Conservation (phyloP, 225 moss, liverwort and hornwort species). For the Pseudoscleropodium purum region DNA sequence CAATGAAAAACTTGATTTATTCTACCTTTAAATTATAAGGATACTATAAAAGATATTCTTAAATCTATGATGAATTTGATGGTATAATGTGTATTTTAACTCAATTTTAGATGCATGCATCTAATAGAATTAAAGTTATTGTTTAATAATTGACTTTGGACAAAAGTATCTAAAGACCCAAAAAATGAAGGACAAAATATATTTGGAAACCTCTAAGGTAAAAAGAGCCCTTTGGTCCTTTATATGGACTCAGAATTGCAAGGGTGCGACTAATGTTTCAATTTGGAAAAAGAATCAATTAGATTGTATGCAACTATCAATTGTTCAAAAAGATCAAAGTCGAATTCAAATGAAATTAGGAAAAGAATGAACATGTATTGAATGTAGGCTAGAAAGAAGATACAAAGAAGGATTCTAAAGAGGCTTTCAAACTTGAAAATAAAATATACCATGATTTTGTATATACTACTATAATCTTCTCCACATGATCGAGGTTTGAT, state of each 20-base stretch:
- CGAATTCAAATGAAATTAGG: neutral
- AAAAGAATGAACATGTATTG: neutral
- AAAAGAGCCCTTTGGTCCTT: too few relatives aligned
- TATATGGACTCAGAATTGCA: neutral
- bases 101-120: neutral
- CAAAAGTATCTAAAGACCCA: neutral
- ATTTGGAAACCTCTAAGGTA: neutral
- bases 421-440: neutral
- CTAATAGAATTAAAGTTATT: too few relatives aligned
- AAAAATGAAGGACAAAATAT: neutral
- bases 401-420: neutral
- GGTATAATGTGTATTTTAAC: neutral
- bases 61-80: too few relatives aligned
- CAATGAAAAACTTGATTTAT: neutral
- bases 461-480: neutral
- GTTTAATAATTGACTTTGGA: neutral
- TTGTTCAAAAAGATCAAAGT: neutral
- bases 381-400: neutral
- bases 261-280: neutral
- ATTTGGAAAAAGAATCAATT: neutral
- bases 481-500: too few relatives aligned
- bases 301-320: neutral
- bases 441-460: neutral
- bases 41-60: neutral
- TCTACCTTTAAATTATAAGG: too few relatives aligned